phyloP scores from a whole-genome alignment of 2,329 filamentous ascomycete species.

The Monascus ruber region DNA sequence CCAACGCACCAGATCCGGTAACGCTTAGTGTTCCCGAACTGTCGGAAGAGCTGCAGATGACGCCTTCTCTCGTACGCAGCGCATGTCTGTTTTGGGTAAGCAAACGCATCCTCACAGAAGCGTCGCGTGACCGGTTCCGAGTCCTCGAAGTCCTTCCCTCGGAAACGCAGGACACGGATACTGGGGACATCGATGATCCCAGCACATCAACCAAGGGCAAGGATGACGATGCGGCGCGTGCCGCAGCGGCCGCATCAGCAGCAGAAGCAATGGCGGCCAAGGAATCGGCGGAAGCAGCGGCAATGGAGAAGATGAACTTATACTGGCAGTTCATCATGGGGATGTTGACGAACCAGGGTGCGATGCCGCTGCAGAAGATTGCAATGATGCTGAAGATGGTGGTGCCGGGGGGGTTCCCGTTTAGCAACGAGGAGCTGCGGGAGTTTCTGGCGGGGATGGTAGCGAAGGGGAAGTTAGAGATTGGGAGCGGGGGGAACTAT shows the following conservation, averaged over 20 bases:
- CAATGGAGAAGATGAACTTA: conserved; percentile 57
- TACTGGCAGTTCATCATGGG: conserved; percentile 89
- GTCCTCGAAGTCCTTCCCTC: conserved; percentile 44
- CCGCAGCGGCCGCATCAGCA: conserved; percentile 17
- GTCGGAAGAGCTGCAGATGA: conserved; percentile 42
- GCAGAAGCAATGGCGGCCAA: conserved; percentile 32
- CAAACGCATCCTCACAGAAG: conserved; percentile 40
- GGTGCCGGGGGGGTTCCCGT: conserved; percentile 76
- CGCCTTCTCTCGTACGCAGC: conserved; percentile 44
- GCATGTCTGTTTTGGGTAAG: conserved; percentile 53
- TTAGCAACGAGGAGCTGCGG: conserved; percentile 76
- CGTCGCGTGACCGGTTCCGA: conserved; percentile 41
- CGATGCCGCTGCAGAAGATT: conserved; percentile 72
- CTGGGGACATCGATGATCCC: conserved; percentile 10
- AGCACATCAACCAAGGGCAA: conserved; percentile 4
- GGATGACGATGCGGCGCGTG: conserved; percentile 8
- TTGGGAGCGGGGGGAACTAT: conserved; percentile 57
- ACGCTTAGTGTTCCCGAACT: conserved; percentile 35
- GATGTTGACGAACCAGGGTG: conserved; percentile 87
- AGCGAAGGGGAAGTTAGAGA: conserved; percentile 56
- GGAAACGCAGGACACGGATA: conserved; percentile 15
- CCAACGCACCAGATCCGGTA: conserved; percentile 20
- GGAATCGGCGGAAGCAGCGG: conserved; percentile 43
- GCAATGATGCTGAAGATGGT: conserved; percentile 93
- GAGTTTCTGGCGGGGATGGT: conserved; percentile 73